These are phyloP conservation scores for Clonostachys solani DNA, from an alignment of 2,329 filamentous ascomycete genomes.

Conservation along the genomic window DNA sequence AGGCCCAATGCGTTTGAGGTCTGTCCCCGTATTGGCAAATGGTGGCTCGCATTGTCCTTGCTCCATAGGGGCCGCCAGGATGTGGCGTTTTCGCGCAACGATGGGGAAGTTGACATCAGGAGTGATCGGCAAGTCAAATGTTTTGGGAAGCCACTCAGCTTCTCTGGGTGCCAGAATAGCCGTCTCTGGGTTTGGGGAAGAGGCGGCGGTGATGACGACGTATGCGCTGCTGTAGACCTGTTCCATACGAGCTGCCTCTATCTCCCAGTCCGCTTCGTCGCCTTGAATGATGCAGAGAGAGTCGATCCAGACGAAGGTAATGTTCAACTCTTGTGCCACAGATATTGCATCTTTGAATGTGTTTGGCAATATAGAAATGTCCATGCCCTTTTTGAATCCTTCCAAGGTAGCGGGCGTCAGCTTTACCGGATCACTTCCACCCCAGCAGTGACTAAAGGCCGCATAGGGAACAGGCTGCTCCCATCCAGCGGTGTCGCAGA, in stretches of 20 bases:
- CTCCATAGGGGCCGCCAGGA: background rate
- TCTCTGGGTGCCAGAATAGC: too few relatives aligned
- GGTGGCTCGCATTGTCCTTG: too few relatives aligned
- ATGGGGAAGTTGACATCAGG: background rate
- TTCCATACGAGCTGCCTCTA: slow-evolving; percentile 16
- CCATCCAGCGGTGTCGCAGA: too few relatives aligned
- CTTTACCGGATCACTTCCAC: background rate
- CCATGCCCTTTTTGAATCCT: background rate
- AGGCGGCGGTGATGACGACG: slow-evolving; percentile 13
- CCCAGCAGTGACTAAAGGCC: background rate
- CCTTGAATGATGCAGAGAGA: slow-evolving; percentile 17
- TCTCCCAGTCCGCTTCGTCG: slow-evolving; percentile 13
- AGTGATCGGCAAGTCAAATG: background rate
- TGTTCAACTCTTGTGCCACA: slow-evolving; percentile 3
- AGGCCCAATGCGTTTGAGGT: too few relatives aligned
- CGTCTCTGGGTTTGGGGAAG: background rate
- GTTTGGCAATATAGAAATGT: background rate
- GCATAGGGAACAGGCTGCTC: too few relatives aligned
- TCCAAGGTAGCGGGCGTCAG: background rate
- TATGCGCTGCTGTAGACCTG: slow-evolving; percentile 14
- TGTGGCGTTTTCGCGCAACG: background rate
- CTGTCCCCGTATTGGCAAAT: too few relatives aligned
- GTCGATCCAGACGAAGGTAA: slow-evolving; percentile 16
- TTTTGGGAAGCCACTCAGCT: background rate
- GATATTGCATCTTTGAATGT: background rate